A percentile compares a stretch with the other conserved stretches of the same genome.
These are phyloP conservation scores for Salix koriyanagi DNA, from an alignment of 345 rosid genomes.

Conservation along the genomic window DNA sequence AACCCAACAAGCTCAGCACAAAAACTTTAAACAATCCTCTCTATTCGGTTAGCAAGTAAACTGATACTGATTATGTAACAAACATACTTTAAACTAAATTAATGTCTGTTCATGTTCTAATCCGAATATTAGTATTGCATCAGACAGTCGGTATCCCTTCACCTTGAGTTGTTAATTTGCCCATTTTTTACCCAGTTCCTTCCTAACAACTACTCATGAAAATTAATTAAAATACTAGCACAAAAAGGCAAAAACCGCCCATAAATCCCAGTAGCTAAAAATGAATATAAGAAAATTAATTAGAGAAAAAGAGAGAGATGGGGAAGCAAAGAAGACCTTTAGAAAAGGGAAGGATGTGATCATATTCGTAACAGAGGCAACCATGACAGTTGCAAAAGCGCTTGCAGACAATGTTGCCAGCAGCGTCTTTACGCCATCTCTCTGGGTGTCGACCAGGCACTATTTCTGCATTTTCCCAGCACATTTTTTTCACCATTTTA, in stretches of 20 bases:
- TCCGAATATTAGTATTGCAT: too few species aligned
- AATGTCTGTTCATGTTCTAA: too few species aligned
- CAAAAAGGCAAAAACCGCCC: neutral
- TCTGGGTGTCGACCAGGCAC: conserved; percentile 93
- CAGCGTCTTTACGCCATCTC: conserved; percentile 92
- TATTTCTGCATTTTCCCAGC: conserved; percentile 72
- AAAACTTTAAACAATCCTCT: neutral
- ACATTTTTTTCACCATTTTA: conserved; percentile 51
- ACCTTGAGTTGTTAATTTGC: too few species aligned
- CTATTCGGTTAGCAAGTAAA: too few species aligned
- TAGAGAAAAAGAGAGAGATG: neutral
- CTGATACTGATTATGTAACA: too few species aligned
- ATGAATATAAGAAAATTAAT: neutral
- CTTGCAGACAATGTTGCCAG: conserved; percentile 83
- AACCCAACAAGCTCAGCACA: neutral
- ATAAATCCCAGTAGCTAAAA: neutral
- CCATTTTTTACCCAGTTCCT: too few species aligned
- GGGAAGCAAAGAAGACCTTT: conserved; percentile 45
- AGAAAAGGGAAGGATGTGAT: conserved; percentile 84
- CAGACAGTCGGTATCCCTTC: too few species aligned
- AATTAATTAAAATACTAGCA: too few species aligned
- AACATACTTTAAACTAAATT: too few species aligned
- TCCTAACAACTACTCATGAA: too few species aligned
- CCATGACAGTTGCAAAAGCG: conserved; percentile 86
- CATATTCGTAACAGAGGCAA: conserved; percentile 92